phyloP scores from a whole-genome alignment of 2,329 filamentous ascomycete species.

The Talaromyces sp. region DNA sequence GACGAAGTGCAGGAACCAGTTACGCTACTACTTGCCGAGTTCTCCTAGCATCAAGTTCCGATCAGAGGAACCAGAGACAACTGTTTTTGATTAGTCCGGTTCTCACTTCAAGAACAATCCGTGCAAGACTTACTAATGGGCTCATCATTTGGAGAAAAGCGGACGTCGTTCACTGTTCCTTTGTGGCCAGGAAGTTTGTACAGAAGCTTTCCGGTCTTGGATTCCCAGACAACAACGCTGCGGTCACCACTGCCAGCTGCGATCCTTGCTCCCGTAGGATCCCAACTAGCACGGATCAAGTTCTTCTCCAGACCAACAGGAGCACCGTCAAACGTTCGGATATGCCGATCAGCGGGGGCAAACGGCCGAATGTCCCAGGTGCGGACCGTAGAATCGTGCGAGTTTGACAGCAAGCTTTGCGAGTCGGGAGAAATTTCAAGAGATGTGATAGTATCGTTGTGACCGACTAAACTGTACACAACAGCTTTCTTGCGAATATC shows the following conservation, averaged over 20 bases:
- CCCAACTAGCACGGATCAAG: conserved; percentile 84
- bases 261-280: conserved; percentile 75
- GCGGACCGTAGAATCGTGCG: conserved; percentile 86
- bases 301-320: conserved; percentile 86
- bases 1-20: not conserved
- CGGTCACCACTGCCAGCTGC: conserved; percentile 86
- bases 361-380: conserved; percentile 97
- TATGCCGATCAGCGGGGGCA: conserved; percentile 76
- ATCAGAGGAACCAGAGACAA: conserved; percentile 87
- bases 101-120: not conserved
- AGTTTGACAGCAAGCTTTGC: conserved; percentile 82
- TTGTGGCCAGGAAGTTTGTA: conserved; percentile 96
- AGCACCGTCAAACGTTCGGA: conserved; percentile 89
- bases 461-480: conserved; percentile 80
- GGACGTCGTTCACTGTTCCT: conserved; percentile 89
- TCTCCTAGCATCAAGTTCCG: conserved; percentile 78
- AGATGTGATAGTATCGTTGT: conserved; percentile 87
- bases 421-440: conserved; percentile 88
- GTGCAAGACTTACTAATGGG: conserved; percentile 67
- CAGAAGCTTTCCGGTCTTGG: conserved; percentile 76
- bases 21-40: conserved; percentile 54
- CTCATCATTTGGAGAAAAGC: conserved; percentile 78
- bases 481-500: conserved; percentile 87
- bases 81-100: conserved; percentile 38
- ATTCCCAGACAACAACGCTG: conserved; percentile 87